These are phyloP conservation scores for Suillus brevipes DNA, from an alignment of 768 basidiomycete species.

Conservation along the genomic window DNA sequence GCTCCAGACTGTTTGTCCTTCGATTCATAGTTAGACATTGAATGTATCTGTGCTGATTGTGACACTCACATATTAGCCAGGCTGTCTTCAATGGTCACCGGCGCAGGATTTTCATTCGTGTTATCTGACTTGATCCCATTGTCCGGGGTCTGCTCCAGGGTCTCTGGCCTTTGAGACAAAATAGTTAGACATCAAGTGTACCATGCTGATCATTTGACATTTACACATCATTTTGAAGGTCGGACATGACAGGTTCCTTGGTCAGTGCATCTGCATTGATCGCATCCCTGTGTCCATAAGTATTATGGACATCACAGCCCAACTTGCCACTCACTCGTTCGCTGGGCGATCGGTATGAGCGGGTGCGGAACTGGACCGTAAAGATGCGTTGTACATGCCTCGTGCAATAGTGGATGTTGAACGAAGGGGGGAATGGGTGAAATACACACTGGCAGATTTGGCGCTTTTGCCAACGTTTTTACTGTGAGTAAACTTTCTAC, in stretches of 20 bases:
- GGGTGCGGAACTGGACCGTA: background rate
- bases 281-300: background rate
- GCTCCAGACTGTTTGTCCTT: background rate
- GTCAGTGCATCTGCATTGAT: background rate
- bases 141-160: background rate
- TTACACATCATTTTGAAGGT: background rate
- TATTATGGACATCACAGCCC: too few species aligned
- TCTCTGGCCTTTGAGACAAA: background rate
- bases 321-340: background rate
- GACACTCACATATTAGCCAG: background rate
- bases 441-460: too few species aligned
- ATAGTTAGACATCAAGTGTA: background rate
- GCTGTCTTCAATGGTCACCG: background rate
- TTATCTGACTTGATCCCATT: background rate
- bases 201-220: background rate
- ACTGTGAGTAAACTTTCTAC: too few species aligned
- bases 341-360: background rate
- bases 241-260: background rate
- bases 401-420: too few species aligned
- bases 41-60: background rate
- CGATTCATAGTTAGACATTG: background rate
- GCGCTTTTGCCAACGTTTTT: too few species aligned
- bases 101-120: background rate
- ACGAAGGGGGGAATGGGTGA: too few species aligned
- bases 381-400: background rate